A percentile compares a stretch with the other conserved stretches of the same genome.
Conservation (phyloP, 345 rosid genomes). For the Populus alba region DNA sequence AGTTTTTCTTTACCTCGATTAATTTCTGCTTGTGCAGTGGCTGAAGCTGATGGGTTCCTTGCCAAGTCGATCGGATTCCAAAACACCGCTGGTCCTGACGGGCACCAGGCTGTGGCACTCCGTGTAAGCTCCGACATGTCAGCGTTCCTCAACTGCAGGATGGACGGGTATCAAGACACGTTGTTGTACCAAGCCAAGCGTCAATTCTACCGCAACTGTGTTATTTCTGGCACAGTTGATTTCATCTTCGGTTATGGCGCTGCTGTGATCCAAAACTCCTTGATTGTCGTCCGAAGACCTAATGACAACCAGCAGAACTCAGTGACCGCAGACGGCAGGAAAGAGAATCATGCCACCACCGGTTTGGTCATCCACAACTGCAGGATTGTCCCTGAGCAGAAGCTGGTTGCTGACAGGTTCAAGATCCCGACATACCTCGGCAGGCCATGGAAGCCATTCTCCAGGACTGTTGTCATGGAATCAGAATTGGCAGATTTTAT, state of each 20-base stretch:
- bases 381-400: conserved; percentile 59
- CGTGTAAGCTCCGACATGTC: conserved; percentile 51
- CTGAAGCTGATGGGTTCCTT: conserved; percentile 52
- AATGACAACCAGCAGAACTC: conserved; percentile 43
- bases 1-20: neutral
- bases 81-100: conserved; percentile 71
- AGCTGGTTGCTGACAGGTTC: conserved; percentile 34
- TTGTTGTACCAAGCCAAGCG: conserved; percentile 52
- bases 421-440: conserved; percentile 53
- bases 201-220: conserved; percentile 66
- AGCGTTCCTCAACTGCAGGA: conserved; percentile 52
- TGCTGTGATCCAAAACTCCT: conserved; percentile 62
- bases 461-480: conserved; percentile 61
- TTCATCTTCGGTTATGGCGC: conserved; percentile 74
- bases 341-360: conserved; percentile 22
- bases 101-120: conserved; percentile 73
- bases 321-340: conserved; percentile 56
- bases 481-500: conserved; percentile 48
- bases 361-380: conserved; percentile 72
- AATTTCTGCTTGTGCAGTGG: conserved; percentile 37
- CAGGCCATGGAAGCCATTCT: conserved; percentile 65
- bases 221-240: conserved; percentile 68
- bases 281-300: conserved; percentile 52
- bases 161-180: conserved; percentile 75
- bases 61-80: conserved; percentile 57